Evolutionary conservation across 106 monocot genomes (phyloP).

Genomic region (Hemerocallis citrina): DNA sequence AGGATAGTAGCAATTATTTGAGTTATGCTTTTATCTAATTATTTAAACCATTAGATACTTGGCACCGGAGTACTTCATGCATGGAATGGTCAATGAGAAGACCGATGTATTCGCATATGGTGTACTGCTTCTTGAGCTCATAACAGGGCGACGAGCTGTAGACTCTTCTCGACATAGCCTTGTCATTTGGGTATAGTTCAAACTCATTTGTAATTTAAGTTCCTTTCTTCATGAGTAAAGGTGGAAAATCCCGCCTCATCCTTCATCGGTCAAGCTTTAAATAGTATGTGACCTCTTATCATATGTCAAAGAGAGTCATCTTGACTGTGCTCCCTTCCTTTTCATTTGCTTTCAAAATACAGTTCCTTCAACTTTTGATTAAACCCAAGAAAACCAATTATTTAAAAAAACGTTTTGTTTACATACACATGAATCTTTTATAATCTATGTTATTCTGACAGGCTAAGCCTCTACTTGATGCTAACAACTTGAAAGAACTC

Average conservation of each 20-base stretch:
- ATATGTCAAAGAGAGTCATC: too few relatives aligned
- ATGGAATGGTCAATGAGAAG: slow-evolving; percentile 75
- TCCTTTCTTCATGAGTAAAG: neutral
- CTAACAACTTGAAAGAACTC: slow-evolving; percentile 32
- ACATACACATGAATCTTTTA: too few relatives aligned
- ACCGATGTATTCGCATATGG: slow-evolving; percentile 86
- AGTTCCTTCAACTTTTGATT: too few relatives aligned
- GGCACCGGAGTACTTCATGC: slow-evolving; percentile 91
- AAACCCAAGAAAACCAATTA: too few relatives aligned
- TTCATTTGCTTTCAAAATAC: too few relatives aligned
- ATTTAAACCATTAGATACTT: slow-evolving; percentile 36
- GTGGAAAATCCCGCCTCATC: too few relatives aligned
- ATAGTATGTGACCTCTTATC: too few relatives aligned
- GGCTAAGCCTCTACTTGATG: slow-evolving; percentile 63
- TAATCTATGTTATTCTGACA: slow-evolving; percentile 10
- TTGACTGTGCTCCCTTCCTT: too few relatives aligned
- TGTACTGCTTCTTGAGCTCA: slow-evolving; percentile 77
- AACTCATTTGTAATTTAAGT: neutral
- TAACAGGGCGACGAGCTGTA: slow-evolving; percentile 59
- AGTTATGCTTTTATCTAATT: neutral
- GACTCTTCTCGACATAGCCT: slow-evolving; percentile 66
- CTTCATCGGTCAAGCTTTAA: too few relatives aligned
- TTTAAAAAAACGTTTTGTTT: too few relatives aligned
- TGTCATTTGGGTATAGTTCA: slow-evolving; percentile 59
- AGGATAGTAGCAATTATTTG: too few relatives aligned